Base-by-base conservation (phyloP, 176 grass and related monocot species). In the Juncus inflexus region DNA sequence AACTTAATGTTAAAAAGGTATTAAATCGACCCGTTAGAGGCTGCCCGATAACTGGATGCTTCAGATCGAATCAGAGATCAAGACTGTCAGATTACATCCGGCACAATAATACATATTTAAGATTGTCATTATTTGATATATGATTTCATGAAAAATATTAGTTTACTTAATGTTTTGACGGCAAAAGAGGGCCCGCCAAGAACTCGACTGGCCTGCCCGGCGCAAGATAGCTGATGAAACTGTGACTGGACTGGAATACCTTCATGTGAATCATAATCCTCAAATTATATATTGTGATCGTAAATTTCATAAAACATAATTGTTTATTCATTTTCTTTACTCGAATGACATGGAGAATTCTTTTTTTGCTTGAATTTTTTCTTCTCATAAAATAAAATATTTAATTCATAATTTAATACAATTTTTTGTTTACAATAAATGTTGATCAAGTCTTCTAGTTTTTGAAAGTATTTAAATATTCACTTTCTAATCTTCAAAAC, bases 41-140 rank as follows among this genome's bases (percentile, higher is more conserved):
- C 69, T 79, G 59, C 77, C 91, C 4, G 82, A 89, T 84, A 84
- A 75, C 62, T 78, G 79, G 74, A 84, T 60, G 35, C 63, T 80
- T 37, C 94, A 97, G 77, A 84, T 97, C 42, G 77, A 78, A 74
- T 91, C 94, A 40, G 94, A 97, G 83, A 97, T 97, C 66, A 78
- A 75, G 14, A 97, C 94, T 0, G 88, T 91, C 0, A 28, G 87
- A 87, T 0, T 70, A 74, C 79, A 92, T 97, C 74, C 85, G 85
- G 2, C 94, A 97, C 85, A 88, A 83, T 13, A 97, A 89, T 55
- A 82, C 88, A 97, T 70, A 74, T 97, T 2, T 79, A 82, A 0
- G 82, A 89, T 66, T 86, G 85, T 74, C 85, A 97, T 81, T 97
- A 83, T 77, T 86, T 91, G 9, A 66, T 97, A 1, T 91, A 97